Percentiles rank a stretch among this genome's conserved stretches.
phyloP scores from a whole-genome alignment of 345 rosid genomes.

The Geranium brycei region DNA sequence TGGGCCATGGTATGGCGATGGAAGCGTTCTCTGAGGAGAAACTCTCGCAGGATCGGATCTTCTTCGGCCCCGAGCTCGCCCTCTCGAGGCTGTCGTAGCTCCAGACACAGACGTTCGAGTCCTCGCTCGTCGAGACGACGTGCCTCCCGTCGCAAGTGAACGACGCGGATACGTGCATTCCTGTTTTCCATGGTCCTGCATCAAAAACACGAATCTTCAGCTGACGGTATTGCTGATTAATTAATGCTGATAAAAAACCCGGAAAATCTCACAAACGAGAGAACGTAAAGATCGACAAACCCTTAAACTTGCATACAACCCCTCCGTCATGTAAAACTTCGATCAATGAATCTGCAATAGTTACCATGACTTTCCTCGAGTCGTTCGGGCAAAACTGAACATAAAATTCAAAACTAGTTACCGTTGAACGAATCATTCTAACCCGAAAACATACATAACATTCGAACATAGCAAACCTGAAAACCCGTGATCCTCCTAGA shows the following conservation, averaged over 20 bases:
- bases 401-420: slow-evolving; percentile 6
- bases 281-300: slow-evolving; percentile 15
- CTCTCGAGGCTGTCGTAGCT: slow-evolving; percentile 33
- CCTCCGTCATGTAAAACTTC: slow-evolving; percentile 35
- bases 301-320: slow-evolving; percentile 49
- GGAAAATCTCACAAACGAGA: too few species aligned
- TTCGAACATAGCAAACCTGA: slow-evolving; percentile 24
- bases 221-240: too few species aligned
- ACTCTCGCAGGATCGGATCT: slow-evolving; percentile 40
- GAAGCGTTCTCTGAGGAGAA: slow-evolving; percentile 48
- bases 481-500: slow-evolving; percentile 68
- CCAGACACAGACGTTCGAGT: slow-evolving; percentile 60
- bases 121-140: slow-evolving; percentile 51
- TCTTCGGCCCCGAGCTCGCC: slow-evolving; percentile 26
- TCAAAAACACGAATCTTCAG: slow-evolving; percentile 3
- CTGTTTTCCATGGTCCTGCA: slow-evolving; percentile 37
- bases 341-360: slow-evolving; percentile 63
- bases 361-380: slow-evolving; percentile 50
- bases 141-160: slow-evolving; percentile 71
- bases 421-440: not conserved
- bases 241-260: too few species aligned
- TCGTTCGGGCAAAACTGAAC: slow-evolving; percentile 49
- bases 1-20: slow-evolving; percentile 61
- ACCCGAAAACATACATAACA: not conserved
- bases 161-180: slow-evolving; percentile 44